Base-by-base conservation (phyloP, 2,329 filamentous ascomycete genomes). In the Aaosphaeria arxii region DNA sequence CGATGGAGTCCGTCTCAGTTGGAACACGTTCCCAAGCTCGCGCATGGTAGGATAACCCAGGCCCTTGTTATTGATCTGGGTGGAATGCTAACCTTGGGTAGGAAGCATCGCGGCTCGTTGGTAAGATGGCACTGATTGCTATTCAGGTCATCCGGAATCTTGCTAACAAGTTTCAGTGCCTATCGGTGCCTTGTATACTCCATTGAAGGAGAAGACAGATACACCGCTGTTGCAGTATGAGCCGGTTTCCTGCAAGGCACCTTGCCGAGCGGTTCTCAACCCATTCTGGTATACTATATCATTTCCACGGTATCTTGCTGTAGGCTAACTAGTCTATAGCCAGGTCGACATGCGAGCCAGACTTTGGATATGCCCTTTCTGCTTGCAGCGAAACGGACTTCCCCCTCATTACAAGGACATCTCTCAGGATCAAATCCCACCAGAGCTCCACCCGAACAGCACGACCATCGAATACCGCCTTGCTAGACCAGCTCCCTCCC, bases 21-120 rank as follows among this genome's bases (percentile, higher is more conserved):
- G 94, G 94, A 99, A 99, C 71, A 95, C 95, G 52, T 95, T 99
- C 67, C 94, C 94, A 43, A 96, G 91, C 77, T 92, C 92, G 66
- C 90, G 94, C 71, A 96, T 99, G 91, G 91, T 71, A 64, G 29
- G 62, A 49, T 40, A 32, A 39, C 40, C 49, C 49, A 30, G 31
- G 42, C 49, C 42, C 42, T 41, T 36, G 36, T 7, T 53, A 41
- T 57, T 50, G 40, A 49, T 44, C 42, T 42, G 29, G 41, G 44
- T 30, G 50, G 48, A 58, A 62, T 55, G 58, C 63, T 67, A 57
- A 69, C 54, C 32, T 48, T 30, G 5, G 44, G 56, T 62, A 95
- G 89, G 91, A 96, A 85, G 91, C 91, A 48, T 96, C 91, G 51
- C 84, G 91, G 52, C 84, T 96, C 46, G 91, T 96, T 55, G 68